Evolutionary conservation across 257 asterid species (phyloP).

Genomic region (Nicotiana attenuata): DNA sequence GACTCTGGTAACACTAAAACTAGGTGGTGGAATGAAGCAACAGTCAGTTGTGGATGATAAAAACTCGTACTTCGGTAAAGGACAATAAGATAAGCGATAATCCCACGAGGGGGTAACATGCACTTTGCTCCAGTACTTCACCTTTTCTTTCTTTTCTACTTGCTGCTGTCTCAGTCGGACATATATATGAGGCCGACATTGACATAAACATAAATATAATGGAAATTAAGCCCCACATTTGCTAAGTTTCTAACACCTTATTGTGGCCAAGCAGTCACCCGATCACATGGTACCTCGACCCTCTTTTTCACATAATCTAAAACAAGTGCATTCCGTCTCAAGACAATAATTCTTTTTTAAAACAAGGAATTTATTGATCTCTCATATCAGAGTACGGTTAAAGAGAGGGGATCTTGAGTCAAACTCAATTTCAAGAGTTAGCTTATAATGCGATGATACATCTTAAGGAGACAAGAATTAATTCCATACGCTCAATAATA

Average conservation of each 20-base stretch:
- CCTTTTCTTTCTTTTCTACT: conserved; percentile 11
- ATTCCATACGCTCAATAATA: too few species aligned
- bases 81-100: conserved; percentile 25
- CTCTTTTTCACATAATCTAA: conserved; percentile 26
- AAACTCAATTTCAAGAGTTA: too few species aligned
- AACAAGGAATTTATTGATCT: too few species aligned
- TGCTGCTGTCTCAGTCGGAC: conserved; percentile 18
- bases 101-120: conserved; percentile 79
- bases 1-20: not conserved
- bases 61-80: conserved; percentile 23
- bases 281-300: conserved; percentile 66
- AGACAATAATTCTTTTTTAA: too few species aligned
- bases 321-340: too few species aligned
- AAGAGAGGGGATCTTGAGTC: too few species aligned
- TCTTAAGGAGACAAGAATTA: too few species aligned
- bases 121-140: conserved; percentile 16
- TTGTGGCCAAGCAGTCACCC: conserved; percentile 68
- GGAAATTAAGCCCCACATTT: conserved; percentile 33
- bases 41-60: conserved; percentile 17
- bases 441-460: too few species aligned
- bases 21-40: conserved; percentile 3
- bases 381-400: too few species aligned
- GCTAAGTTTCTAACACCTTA: not conserved
- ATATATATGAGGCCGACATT: conserved; percentile 27
- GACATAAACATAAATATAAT: not conserved